These are phyloP conservation scores for Ogataea saltuana DNA, from an alignment of 805 yeast species.

Conservation along the genomic window DNA sequence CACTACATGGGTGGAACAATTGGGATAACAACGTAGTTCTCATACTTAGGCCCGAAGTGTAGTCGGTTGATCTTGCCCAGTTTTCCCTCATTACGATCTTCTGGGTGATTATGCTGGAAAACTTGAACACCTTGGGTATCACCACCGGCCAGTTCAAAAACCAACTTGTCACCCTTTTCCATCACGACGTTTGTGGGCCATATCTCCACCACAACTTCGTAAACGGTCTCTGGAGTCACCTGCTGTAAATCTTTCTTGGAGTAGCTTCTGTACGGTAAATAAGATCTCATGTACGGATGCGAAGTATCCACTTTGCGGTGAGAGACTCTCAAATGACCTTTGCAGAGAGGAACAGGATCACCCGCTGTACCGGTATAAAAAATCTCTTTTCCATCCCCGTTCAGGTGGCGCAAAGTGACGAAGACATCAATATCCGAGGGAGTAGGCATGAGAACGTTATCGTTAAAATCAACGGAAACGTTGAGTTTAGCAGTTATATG, in stretches of 20 bases:
- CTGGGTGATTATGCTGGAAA: conserved; percentile 15
- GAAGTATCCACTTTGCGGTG: conserved; percentile 8
- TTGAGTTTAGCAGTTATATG: conserved; percentile 13
- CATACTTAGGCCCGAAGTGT: conserved; percentile 10
- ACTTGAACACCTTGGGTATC: conserved; percentile 14
- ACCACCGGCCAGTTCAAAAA: conserved; percentile 13
- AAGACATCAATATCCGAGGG: conserved; percentile 16
- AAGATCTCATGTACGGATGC: conserved; percentile 10
- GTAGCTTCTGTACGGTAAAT: conserved; percentile 11
- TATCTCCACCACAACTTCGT: conserved; percentile 13
- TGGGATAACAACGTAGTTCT: conserved; percentile 11
- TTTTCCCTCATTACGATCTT: conserved; percentile 10
- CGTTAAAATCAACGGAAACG: conserved; percentile 11
- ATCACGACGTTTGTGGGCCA: conserved; percentile 16
- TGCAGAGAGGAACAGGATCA: conserved; percentile 15
- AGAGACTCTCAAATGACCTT: conserved; percentile 12
- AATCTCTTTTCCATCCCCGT: conserved; percentile 6
- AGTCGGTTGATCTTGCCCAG: conserved; percentile 11
- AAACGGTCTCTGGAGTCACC: conserved; percentile 8
- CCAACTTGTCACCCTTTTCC: conserved; percentile 10
- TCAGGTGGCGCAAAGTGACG: conserved; percentile 12
- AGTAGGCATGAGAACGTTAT: conserved; percentile 4
- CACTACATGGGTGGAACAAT: conserved; percentile 2
- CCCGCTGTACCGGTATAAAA: conserved; percentile 16
- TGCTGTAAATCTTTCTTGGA: conserved; percentile 9